Evolutionary conservation across 1,284 basidiomycete genomes (phyloP), one percentile per base, ranked within the genome.

Genomic region (Veloboletus limbatus): DNA sequence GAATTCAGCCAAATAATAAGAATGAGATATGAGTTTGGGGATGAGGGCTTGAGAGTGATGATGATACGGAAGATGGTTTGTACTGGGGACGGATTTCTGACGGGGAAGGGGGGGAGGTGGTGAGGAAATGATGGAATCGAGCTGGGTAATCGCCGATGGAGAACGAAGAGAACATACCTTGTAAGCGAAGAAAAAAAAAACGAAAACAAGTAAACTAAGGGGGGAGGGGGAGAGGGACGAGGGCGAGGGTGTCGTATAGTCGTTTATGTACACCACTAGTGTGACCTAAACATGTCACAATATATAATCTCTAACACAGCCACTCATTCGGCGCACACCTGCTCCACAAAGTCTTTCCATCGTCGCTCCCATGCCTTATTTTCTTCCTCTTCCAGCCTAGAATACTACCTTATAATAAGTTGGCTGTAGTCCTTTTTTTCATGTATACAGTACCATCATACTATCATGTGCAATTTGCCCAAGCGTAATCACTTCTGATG

Each of bases 401-500:
- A 80, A 58, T 76, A 73, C 81, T 85, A 34, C 43, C 17, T 11
- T 4, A 50, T 17, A 45, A 40, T 43, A 11, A 47, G 33, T 34
- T 21, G 2, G 30, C 24, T 43, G 22, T 17, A 32, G 16, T 2
- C 36, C n/a, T n/a, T 11, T 27, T 22, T 8, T 33, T 13, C 2
- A 39, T 28, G 10, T 22, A 18, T 18, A 2, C 51, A 69, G 56
- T 48, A 82, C 83, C 70, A 75, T 71, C 46, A 85, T 69, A 54
- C 82, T 85, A 52, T 84, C 80, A 27, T 77, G 69, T 3, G 81
- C 82, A 21, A 85, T 65, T 40, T 75, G 70, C 2, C 76, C 74
- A 8, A 85, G 67, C 11, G 81, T 81, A 32, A 72, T 68, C n/a
- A 83, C 56, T 55, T 85, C 82, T 53, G 81, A 84, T 4, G 78